Evolutionary conservation across 495 filamentous ascomycete species (phyloP).

Genomic region (Penicillium egyptiacum): DNA sequence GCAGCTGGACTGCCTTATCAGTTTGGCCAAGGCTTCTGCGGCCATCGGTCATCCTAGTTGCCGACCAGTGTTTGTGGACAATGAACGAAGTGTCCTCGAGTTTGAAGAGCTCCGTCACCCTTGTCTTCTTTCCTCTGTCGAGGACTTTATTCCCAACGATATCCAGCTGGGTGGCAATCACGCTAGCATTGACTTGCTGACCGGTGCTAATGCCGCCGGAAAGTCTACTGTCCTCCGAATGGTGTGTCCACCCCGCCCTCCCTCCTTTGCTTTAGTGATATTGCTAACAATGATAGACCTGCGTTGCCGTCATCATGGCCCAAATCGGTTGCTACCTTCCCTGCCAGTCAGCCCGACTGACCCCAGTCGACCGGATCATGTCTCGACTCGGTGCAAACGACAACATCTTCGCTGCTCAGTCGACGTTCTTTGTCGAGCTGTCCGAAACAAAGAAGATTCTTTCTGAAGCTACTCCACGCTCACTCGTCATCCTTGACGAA

Average conservation of each 20-base stretch:
- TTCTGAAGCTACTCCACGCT: slow-evolving; percentile 88
- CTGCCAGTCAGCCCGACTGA: slow-evolving; percentile 77
- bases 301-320: slow-evolving; percentile 97
- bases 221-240: slow-evolving; percentile 98
- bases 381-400: slow-evolving; percentile 96
- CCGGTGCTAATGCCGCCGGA: slow-evolving; percentile 94
- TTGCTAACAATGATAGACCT: slow-evolving; percentile 58
- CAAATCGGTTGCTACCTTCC: slow-evolving; percentile 96
- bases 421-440: slow-evolving; percentile 97
- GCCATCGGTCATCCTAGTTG: slow-evolving; percentile 84
- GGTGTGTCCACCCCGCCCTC: slow-evolving; percentile 52
- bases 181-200: slow-evolving; percentile 87
- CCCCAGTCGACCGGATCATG: slow-evolving; percentile 97
- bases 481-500: slow-evolving; percentile 96
- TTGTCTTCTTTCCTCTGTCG: slow-evolving; percentile 83
- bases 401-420: slow-evolving; percentile 98
- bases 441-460: slow-evolving; percentile 99
- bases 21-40: slow-evolving; percentile 82
- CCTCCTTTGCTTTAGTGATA: neutral
- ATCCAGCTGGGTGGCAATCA: slow-evolving; percentile 78
- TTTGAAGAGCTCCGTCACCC: slow-evolving; percentile 93
- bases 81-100: slow-evolving; percentile 80
- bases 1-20: slow-evolving; percentile 93
- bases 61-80: slow-evolving; percentile 80
- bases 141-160: slow-evolving; percentile 97